Conservation (phyloP, 306 rosid species). For the Castanea crenata region DNA sequence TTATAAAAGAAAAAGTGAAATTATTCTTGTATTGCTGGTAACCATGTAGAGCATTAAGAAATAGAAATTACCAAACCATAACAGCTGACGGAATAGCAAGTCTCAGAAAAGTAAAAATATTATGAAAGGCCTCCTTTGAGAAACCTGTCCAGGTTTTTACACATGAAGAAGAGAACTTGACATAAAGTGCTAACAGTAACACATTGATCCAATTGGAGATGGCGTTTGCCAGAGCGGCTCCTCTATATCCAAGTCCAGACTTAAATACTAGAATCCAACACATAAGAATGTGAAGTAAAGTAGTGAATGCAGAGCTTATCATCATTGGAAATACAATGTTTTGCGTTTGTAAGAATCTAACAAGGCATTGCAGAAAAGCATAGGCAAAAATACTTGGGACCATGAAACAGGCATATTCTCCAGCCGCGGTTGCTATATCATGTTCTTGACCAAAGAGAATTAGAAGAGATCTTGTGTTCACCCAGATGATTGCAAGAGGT, state of each 20-base stretch:
- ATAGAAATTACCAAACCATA: slow-evolving; percentile 68
- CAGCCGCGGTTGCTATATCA: slow-evolving; percentile 48
- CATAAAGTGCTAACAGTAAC: slow-evolving; percentile 43
- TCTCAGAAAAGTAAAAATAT: slow-evolving; percentile 41
- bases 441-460: slow-evolving; percentile 49
- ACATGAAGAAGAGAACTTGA: slow-evolving; percentile 54
- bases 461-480: slow-evolving; percentile 45
- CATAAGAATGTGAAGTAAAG: slow-evolving; percentile 36
- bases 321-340: slow-evolving; percentile 72
- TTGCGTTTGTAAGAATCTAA: slow-evolving; percentile 64
- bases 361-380: slow-evolving; percentile 56
- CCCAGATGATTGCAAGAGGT: slow-evolving; percentile 45
- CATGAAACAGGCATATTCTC: slow-evolving; percentile 46
- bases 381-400: slow-evolving; percentile 65
- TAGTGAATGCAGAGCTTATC: slow-evolving; percentile 40
- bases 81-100: slow-evolving; percentile 81
- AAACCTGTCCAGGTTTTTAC: slow-evolving; percentile 66
- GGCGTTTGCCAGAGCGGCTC: slow-evolving; percentile 60
- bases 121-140: slow-evolving; percentile 47
- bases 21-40: neutral
- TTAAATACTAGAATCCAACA: slow-evolving; percentile 63
- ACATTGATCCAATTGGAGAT: slow-evolving; percentile 63
- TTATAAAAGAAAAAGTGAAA: neutral
- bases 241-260: slow-evolving; percentile 54
- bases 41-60: neutral